Evolutionary conservation across 2,329 filamentous ascomycete genomes (phyloP), one percentile per base, ranked within the genome.

Genomic region (Fusarium sp.): DNA sequence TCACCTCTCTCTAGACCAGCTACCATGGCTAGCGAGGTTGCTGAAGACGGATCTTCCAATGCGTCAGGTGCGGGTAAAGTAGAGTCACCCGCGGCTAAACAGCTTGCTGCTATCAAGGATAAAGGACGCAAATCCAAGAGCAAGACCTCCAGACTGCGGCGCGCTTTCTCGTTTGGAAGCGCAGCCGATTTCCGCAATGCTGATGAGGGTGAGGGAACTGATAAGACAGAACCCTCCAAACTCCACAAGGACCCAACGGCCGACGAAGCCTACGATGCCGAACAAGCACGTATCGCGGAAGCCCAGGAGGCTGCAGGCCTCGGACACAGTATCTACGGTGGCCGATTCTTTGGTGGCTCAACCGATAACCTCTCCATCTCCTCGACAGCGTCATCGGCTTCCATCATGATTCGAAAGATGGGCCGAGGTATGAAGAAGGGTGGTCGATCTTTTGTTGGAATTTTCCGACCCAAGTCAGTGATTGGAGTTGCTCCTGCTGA

Each of bases 381-480:
- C 3, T 97, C 94, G 8, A 97, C 94, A 15, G 94, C 94, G 25
- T 97, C 94, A 11, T 97, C 94, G 25, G 94, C 94, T 38, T 97
- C 94, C 35, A 91, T 97, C 76, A 97, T 97, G 94, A 93, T 99
- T 74, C 91, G 96, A 59, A 99, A 99, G 85, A 99, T 99, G 96
- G 96, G 96, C 62, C 94, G 94, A 73, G 95, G 95, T n/a, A 93
- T 98, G 90, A 98, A 97, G 88, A 97, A 96, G 83, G 92, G 94
- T 57, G 93, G 92, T 23, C 89, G 95, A 52, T 98, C 95, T 29
- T 89, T 99, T 60, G 97, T 97, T 74, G 96, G 96, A 31, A 86
- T 99, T 12, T 99, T 99, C 85, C 89, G 96, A 70, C 95, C 96
- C 1, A 99, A 98, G 82, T 98, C 95, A 3, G 87, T 97, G 21